Evolutionary conservation across 169 alveolate species (phyloP), one percentile per base, ranked within the genome.

Genomic region (Babesia gibsoni): DNA sequence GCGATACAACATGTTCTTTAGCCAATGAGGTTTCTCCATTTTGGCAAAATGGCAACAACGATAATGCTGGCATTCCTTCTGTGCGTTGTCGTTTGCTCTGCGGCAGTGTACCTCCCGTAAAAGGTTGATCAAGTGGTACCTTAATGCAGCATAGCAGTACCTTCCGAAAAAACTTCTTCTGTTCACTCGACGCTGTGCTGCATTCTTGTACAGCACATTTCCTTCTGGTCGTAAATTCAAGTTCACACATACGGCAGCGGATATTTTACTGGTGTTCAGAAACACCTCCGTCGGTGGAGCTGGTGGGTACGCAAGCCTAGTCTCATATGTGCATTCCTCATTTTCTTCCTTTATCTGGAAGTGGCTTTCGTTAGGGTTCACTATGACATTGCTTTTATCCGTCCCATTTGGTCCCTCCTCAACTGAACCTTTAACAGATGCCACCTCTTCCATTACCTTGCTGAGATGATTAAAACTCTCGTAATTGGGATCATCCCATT

Each of bases 311-410:
- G 46, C 73, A 6, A 67, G 48, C 22, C 52, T 77, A 9, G 80
- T 77, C 52, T 67, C 85, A 41, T 56, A 52, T 16, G 53, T 66
- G 48, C 56, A 77, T 20, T 77, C 85, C 49, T 67, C 85, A n/a
- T 32, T 27, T 33, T 66, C 77, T 39, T 66, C 77, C 32, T 27
- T 36, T n/a, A 52, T 18, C 0, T 52, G 50, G 53, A 66, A 66
- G 23, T 66, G 65, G 23, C 37, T 66, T 23, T 66, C 77, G 32
- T 32, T 35, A 3, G 53, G 65, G 8, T 39, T 27, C 22, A 66
- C 67, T 50, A 61, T 18, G 8, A 29, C 18, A 20, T 10, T 39
- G 46, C 16, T 39, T 39, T 16, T 16, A 12, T 12, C 16, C 46
- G 46, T 2, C 37, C 23, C 39, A 12, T 9, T 41, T 6, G 70